Conservation (phyloP, 345 rosid genomes). For the Pseudoturritis turrita region DNA sequence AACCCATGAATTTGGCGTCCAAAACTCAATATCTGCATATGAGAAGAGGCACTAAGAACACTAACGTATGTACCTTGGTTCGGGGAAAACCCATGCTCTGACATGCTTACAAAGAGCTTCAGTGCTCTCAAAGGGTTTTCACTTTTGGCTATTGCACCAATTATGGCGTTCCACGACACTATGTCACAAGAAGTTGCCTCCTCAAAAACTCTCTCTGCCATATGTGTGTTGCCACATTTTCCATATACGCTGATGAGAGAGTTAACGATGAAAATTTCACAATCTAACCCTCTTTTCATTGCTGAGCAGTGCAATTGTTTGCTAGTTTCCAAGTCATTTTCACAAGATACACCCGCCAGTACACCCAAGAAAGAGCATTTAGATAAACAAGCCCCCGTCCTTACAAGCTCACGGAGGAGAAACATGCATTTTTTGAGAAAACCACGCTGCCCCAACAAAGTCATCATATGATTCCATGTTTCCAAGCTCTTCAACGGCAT, state of each 20-base stretch:
- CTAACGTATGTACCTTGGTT: slow-evolving; percentile 52
- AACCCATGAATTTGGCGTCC: slow-evolving; percentile 62
- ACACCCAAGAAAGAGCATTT: slow-evolving; percentile 57
- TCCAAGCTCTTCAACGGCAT: slow-evolving; percentile 62
- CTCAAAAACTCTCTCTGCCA: slow-evolving; percentile 50
- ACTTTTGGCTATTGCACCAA: slow-evolving; percentile 48
- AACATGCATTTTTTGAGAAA: slow-evolving; percentile 38
- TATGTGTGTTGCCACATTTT: slow-evolving; percentile 38
- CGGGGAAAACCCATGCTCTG: slow-evolving; percentile 36
- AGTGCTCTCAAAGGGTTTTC: slow-evolving; percentile 46
- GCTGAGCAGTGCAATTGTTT: slow-evolving; percentile 61
- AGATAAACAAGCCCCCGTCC: slow-evolving; percentile 37
- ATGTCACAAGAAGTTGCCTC: slow-evolving; percentile 37
- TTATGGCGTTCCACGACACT: slow-evolving; percentile 74
- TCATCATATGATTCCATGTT: slow-evolving; percentile 74
- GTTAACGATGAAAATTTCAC: slow-evolving; percentile 42
- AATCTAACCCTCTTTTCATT: slow-evolving; percentile 44
- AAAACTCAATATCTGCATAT: slow-evolving; percentile 27
- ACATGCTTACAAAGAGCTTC: slow-evolving; percentile 43
- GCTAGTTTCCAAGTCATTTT: slow-evolving; percentile 45
- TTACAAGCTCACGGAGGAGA: slow-evolving; percentile 51
- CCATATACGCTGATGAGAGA: slow-evolving; percentile 58
- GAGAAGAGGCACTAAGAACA: slow-evolving; percentile 46
- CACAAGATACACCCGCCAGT: slow-evolving; percentile 45
- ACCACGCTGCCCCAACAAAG: slow-evolving; percentile 50